Conservation (phyloP, 225 moss, liverwort and hornwort species). For the Polytrichum formosum region DNA sequence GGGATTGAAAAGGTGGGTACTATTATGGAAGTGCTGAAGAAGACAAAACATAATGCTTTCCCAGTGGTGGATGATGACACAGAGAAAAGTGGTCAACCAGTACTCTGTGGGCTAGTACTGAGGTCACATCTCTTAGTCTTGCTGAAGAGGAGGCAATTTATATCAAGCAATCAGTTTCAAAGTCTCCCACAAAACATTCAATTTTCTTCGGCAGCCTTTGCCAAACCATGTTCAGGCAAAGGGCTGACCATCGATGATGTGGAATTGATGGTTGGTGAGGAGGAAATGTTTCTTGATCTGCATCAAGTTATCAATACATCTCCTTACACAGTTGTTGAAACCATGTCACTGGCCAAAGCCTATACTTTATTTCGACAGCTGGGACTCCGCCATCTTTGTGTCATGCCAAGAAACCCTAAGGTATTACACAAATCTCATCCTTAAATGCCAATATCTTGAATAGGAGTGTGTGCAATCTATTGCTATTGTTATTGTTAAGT, state of each 20-base stretch:
- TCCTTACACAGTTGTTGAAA: conserved; percentile 82
- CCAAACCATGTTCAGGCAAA: conserved; percentile 74
- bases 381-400: conserved; percentile 86
- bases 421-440: conserved; percentile 3
- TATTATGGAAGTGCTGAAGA: conserved; percentile 55
- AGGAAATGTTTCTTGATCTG: conserved; percentile 72
- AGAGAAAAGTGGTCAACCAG: conserved; percentile 25
- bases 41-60: conserved; percentile 74
- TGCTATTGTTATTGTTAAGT: background rate
- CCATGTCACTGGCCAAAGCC: conserved; percentile 85
- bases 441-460: background rate
- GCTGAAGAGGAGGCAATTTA: conserved; percentile 64
- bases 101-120: conserved; percentile 68
- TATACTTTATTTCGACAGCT: conserved; percentile 86
- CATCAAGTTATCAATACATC: conserved; percentile 76
- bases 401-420: conserved; percentile 61
- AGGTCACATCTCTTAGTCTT: conserved; percentile 80
- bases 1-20: conserved; percentile 70
- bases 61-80: conserved; percentile 64
- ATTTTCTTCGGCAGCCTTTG: conserved; percentile 59
- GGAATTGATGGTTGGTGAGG: conserved; percentile 43
- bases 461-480: background rate
- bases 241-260: conserved; percentile 47
- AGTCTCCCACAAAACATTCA: conserved; percentile 9
- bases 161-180: conserved; percentile 22